Percentiles rank a stretch among this genome's conserved stretches.
These are phyloP conservation scores for Panicum virgatum DNA, from an alignment of 202 grass and related monocot species.

Conservation along the genomic window DNA sequence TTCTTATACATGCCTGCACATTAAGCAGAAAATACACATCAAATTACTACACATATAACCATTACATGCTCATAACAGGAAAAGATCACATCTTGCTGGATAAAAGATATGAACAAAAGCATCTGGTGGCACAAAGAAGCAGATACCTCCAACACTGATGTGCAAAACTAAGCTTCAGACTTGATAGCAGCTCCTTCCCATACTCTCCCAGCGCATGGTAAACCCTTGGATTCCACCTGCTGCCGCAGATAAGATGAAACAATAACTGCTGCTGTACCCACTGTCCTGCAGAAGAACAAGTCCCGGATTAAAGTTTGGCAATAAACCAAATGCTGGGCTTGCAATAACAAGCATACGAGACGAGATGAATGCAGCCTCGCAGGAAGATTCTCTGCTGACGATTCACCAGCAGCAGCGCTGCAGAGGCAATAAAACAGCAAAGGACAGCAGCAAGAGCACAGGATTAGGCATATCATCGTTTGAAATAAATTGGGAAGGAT, in stretches of 20 bases:
- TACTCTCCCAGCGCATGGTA: background rate
- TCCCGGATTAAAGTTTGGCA: slow-evolving; percentile 30
- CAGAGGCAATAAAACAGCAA: slow-evolving; percentile 30
- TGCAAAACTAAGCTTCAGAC: slow-evolving; percentile 27
- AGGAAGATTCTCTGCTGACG: slow-evolving; percentile 19
- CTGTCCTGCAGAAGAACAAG: slow-evolving; percentile 44
- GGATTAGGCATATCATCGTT: background rate
- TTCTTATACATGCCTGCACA: slow-evolving; percentile 69
- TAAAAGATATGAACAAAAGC: background rate
- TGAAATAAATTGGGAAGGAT: background rate
- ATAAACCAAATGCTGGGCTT: slow-evolving; percentile 25
- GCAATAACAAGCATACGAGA: slow-evolving; percentile 28
- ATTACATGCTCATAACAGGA: background rate
- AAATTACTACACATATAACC: background rate
- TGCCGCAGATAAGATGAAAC: slow-evolving; percentile 22
- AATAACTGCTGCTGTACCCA: slow-evolving; percentile 20
- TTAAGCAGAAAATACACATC: slow-evolving; percentile 20
- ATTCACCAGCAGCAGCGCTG: background rate
- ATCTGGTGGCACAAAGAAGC: background rate
- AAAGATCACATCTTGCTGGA: background rate
- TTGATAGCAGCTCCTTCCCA: background rate
- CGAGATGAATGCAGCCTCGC: slow-evolving; percentile 38
- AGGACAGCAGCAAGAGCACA: slow-evolving; percentile 24
- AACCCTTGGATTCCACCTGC: slow-evolving; percentile 14
- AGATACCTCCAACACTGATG: slow-evolving; percentile 7